phyloP scores from a whole-genome alignment of 495 filamentous ascomycete species.

The Penicillium diatomitis region DNA sequence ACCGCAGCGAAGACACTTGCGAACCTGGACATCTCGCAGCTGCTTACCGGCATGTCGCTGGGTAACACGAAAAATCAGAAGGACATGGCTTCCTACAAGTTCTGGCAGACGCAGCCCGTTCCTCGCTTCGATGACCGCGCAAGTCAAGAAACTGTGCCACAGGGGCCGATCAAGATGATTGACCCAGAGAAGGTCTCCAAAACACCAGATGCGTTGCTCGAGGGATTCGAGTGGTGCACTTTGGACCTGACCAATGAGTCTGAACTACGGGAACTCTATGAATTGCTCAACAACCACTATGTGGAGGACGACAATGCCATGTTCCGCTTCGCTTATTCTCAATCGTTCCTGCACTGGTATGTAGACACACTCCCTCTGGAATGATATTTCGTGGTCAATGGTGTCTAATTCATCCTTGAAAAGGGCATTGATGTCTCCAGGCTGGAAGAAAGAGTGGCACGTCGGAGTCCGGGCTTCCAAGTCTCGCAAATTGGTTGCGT shows the following conservation, averaged over 20 bases:
- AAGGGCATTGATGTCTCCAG: slow-evolving; percentile 87
- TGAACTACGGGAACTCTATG: slow-evolving; percentile 75
- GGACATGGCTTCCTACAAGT: slow-evolving; percentile 94
- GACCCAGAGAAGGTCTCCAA: slow-evolving; percentile 66
- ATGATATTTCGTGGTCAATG: background rate
- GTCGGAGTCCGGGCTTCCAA: slow-evolving; percentile 76
- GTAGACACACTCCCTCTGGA: slow-evolving; percentile 3
- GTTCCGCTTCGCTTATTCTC: slow-evolving; percentile 94
- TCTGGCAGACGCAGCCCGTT: slow-evolving; percentile 96
- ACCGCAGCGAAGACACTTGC: slow-evolving; percentile 53
- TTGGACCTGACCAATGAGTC: slow-evolving; percentile 67
- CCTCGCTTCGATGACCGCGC: slow-evolving; percentile 60
- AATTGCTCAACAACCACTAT: slow-evolving; percentile 83
- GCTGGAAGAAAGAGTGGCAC: slow-evolving; percentile 95
- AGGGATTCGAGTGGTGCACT: slow-evolving; percentile 88
- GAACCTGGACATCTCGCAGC: slow-evolving; percentile 64
- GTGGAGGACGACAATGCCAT: slow-evolving; percentile 94
- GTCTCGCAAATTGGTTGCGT: slow-evolving; percentile 78
- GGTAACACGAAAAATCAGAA: slow-evolving; percentile 74
- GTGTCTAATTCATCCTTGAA: slow-evolving; percentile 5
- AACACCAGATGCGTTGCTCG: slow-evolving; percentile 53
- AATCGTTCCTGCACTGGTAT: slow-evolving; percentile 80
- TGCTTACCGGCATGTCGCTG: slow-evolving; percentile 68
- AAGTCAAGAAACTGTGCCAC: slow-evolving; percentile 28
- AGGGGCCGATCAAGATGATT: slow-evolving; percentile 61